Conservation (phyloP, 2,329 filamentous ascomycete genomes). For the Ophiostoma tasmaniense region DNA sequence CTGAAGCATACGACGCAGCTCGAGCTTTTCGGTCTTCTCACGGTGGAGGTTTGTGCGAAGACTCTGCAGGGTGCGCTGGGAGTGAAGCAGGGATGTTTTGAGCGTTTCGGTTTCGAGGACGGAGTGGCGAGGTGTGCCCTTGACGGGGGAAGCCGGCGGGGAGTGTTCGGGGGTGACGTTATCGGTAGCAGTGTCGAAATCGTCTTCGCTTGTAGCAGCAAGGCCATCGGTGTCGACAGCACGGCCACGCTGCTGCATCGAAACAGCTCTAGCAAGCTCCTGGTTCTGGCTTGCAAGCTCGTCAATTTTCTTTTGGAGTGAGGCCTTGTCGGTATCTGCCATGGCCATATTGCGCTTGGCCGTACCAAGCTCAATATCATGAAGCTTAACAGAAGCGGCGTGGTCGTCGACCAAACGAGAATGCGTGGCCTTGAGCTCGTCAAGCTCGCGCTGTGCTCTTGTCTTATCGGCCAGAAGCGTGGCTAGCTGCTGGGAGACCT, state of each 20-base stretch:
- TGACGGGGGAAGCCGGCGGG: conserved; percentile 81
- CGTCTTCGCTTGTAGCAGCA: conserved; percentile 52
- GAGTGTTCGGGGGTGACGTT: conserved; percentile 78
- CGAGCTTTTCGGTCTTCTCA: conserved; percentile 97
- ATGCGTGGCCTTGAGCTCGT: conserved; percentile 76
- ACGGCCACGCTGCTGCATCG: conserved; percentile 57
- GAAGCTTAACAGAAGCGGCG: conserved; percentile 64
- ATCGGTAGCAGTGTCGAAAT: conserved; percentile 57
- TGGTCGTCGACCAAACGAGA: conserved; percentile 77
- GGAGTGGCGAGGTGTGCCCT: conserved; percentile 82
- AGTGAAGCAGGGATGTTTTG: conserved; percentile 87
- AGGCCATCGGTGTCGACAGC: conserved; percentile 55
- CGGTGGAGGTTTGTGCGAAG: conserved; percentile 91
- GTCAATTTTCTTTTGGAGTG: conserved; percentile 76
- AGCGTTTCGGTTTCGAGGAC: conserved; percentile 93
- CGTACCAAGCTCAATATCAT: conserved; percentile 79
- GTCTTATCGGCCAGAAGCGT: conserved; percentile 66
- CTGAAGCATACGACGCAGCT: conserved; percentile 89
- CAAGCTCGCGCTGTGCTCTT: conserved; percentile 71
- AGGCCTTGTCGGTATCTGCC: conserved; percentile 68
- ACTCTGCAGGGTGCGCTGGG: conserved; percentile 93
- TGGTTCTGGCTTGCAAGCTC: conserved; percentile 84
- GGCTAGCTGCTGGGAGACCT: conserved; percentile 65
- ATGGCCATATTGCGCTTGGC: conserved; percentile 71
- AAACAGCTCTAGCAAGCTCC: conserved; percentile 77